Evolutionary conservation across 2,329 filamentous ascomycete species (phyloP), one percentile per base, ranked within the genome.

Genomic region (Plectosphaerella sp.): DNA sequence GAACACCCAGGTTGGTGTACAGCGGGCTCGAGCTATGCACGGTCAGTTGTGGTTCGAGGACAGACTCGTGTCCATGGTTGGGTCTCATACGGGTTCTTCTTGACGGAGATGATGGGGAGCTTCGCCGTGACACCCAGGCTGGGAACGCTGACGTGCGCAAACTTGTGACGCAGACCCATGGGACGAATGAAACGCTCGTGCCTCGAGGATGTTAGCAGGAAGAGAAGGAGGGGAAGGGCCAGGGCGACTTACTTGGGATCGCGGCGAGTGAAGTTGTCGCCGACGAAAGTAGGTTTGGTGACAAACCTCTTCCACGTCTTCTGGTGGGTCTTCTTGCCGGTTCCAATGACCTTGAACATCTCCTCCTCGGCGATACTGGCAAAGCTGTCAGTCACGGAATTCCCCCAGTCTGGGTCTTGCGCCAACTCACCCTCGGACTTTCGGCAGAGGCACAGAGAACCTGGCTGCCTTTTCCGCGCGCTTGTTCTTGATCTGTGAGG

Each of bases 261-360:
- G 50, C 91, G 76, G 65, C 91, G 78, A 3, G 92, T 97, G 70
- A 96, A 97, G 62, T 96, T 91, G 35, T 83, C 84, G 0, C 92
- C 93, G 20, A 97, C 93, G 69, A 97, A 97, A 0, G 90, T 91
- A 10, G 88, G 87, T 72, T 91, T 89, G 15, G 86, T 91, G 55
- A 90, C 85, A 16, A 12, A 10, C 36, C 85, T 72, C 75, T 89
- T 89, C 86, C 86, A 82, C 52, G 78, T 79, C 79, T 94, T 95
- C 82, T 95, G 91, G 52, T 86, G 79, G 2, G 87, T 91, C 80
- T 96, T 97, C 83, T 95, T 95, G 63, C 94, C 93, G 33, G 93
- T 97, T 76, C 91, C 91, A 64, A 97, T 85, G 14, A 96, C 92
- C 73, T 90, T 93, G 79, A 97, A 97, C 88, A 97, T 93, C 76